Percentiles rank a stretch among this genome's conserved stretches.
Evolutionary conservation across 2,329 filamentous ascomycete species (phyloP).

Genomic region (Talaromyces piceae): DNA sequence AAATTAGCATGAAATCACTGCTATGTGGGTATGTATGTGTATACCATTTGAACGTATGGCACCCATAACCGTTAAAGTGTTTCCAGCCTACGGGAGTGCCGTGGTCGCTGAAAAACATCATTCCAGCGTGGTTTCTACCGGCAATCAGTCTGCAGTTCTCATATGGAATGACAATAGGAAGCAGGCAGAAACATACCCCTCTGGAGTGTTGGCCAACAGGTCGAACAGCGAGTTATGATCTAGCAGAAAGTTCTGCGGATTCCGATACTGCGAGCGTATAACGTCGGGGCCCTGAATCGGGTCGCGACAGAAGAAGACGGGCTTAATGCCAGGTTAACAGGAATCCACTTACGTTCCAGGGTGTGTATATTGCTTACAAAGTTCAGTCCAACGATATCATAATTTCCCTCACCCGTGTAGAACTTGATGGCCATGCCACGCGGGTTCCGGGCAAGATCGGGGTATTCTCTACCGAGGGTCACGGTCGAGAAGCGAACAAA

Average conservation of each 20-base stretch:
- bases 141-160: background rate
- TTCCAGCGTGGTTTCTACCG: slow-evolving; percentile 38
- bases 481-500: slow-evolving; percentile 42
- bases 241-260: slow-evolving; percentile 43
- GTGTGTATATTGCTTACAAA: no score
- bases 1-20: slow-evolving; percentile 6
- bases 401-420: slow-evolving; percentile 43
- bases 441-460: slow-evolving; percentile 41
- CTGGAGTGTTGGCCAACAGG: slow-evolving; percentile 43
- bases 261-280: slow-evolving; percentile 42
- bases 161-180: background rate
- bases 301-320: slow-evolving; percentile 45
- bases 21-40: background rate
- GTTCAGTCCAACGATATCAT: slow-evolving; percentile 43
- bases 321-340: slow-evolving; percentile 16
- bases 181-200: slow-evolving; percentile 19
- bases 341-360: no score
- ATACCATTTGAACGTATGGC: slow-evolving; percentile 42
- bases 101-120: slow-evolving; percentile 46
- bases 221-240: slow-evolving; percentile 45
- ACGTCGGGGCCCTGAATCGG: slow-evolving; percentile 43
- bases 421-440: slow-evolving; percentile 46
- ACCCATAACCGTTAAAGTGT: slow-evolving; percentile 38
- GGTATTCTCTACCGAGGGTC: slow-evolving; percentile 36
- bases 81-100: slow-evolving; percentile 43